Evolutionary conservation across 352 stramenopile genomes (phyloP).

Genomic region (Pseudoperonospora humuli): DNA sequence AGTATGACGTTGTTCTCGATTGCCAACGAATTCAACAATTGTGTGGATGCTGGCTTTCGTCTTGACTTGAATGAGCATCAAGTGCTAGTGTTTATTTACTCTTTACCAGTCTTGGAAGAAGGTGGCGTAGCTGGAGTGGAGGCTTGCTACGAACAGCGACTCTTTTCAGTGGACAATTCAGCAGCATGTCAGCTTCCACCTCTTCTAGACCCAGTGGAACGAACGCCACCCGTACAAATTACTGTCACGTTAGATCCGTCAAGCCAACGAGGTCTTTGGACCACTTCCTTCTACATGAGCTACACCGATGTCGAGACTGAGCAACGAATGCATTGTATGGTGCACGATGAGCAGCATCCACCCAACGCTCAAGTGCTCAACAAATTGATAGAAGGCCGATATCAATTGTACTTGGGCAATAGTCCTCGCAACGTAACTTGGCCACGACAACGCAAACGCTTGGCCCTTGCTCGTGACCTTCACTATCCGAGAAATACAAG

Average conservation of each 20-base stretch:
- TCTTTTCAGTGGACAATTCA: conserved; percentile 30
- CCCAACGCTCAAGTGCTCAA: conserved; percentile 19
- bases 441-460: conserved; percentile 13
- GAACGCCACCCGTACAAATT: conserved; percentile 50
- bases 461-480: conserved; percentile 18
- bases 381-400: conserved; percentile 46
- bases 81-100: conserved; percentile 56
- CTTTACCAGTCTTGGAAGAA: conserved; percentile 34
- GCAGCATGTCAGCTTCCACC: conserved; percentile 29
- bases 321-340: conserved; percentile 34
- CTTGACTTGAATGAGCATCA: conserved; percentile 53
- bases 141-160: conserved; percentile 44
- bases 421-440: conserved; percentile 50
- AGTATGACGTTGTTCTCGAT: conserved; percentile 75
- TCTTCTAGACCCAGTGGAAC: conserved; percentile 19
- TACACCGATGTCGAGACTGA: conserved; percentile 44
- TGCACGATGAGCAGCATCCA: conserved; percentile 20
- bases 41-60: conserved; percentile 56
- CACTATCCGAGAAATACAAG: conserved; percentile 8
- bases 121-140: conserved; percentile 21
- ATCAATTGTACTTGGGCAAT: conserved; percentile 55
- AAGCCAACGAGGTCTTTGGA: conserved; percentile 15
- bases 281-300: conserved; percentile 44
- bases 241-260: conserved; percentile 44
- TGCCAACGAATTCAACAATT: conserved; percentile 49